Base-by-base conservation (phyloP, 331 rosid genomes). In the Telfairia occidentalis region DNA sequence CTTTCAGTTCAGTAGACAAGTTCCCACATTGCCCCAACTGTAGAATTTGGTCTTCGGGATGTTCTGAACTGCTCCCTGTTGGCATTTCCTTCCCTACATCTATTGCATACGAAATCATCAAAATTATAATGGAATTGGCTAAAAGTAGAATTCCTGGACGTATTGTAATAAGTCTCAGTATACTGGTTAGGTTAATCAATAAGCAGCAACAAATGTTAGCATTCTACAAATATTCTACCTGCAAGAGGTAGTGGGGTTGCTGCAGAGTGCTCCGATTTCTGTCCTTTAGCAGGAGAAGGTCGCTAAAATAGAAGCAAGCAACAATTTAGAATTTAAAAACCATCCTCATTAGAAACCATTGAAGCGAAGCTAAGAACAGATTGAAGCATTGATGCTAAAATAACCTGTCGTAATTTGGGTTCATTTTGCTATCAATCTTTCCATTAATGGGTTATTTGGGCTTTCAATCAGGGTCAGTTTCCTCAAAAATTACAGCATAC, bases 251-350 rank as follows among this genome's bases (percentile, higher is more conserved):
- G 84, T 63, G 72, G 81, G 74, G 60, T 74, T 30, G 80, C 73
- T 80, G 85, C 77, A 28, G 88, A 82, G 65, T 76, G 88, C 77
- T 85, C 77, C 55, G 65, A 28, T 71, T 89, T 88, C 79, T 83
- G 92, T 84, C 82, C 81, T 82, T 85, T 88, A 16, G 83, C 85
- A 49, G 84, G 76, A 76, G 87, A 80, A 73, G 91, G 78, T 46
- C 87, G 76, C 98, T 94, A 76, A 42, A 73, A 83, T 45, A 60
- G 76, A 74, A 61, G 18, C 57, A 65, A 34, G 66, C 65, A 76
- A 29, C 55, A 30, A 32, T 5, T 26, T 11, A 61, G 53, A 42
- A 42, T 23, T 37, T 11, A 18, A 21, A 53, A 38, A 55, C 21
- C 67, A 49, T 23, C 45, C 52, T 24, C 45, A 9, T 24, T 18